Evolutionary conservation across 495 filamentous ascomycete genomes (phyloP).

Genomic region (Achaetomiella virescens): DNA sequence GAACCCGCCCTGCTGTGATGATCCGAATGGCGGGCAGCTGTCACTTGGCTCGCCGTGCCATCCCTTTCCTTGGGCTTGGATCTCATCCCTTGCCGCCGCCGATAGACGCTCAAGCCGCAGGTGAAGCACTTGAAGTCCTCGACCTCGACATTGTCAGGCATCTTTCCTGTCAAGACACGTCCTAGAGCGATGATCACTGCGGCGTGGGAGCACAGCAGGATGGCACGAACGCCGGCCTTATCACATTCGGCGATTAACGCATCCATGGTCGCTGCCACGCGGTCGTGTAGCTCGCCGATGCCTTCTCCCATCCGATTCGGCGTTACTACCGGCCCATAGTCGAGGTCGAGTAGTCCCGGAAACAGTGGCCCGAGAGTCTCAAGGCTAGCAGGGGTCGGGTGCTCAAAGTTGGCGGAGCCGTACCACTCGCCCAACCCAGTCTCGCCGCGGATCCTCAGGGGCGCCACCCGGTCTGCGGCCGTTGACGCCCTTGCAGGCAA

Average conservation of each 20-base stretch:
- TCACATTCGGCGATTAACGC: constrained; percentile 69
- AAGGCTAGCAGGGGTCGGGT: constrained; percentile 67
- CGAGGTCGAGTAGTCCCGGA: constrained; percentile 47
- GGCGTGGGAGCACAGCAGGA: constrained; percentile 86
- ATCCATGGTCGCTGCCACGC: constrained; percentile 63
- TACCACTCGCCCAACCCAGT: constrained; percentile 89
- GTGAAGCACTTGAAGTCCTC: constrained; percentile 89
- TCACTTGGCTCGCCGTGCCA: neutral
- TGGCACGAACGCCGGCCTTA: constrained; percentile 50
- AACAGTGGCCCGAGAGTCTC: constrained; percentile 58
- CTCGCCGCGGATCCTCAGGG: constrained; percentile 54
- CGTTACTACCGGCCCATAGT: constrained; percentile 53
- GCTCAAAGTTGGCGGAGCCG: constrained; percentile 70
- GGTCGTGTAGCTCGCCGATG: constrained; percentile 70
- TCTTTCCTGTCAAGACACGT: constrained; percentile 65
- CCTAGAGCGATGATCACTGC: constrained; percentile 82
- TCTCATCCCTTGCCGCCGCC: constrained; percentile 13
- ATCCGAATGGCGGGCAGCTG: constrained; percentile 30
- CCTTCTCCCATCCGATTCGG: constrained; percentile 70
- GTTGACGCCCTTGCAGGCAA: constrained; percentile 2
- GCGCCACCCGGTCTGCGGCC: neutral
- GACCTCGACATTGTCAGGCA: constrained; percentile 59
- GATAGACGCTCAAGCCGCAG: constrained; percentile 62
- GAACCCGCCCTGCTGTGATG: constrained; percentile 26
- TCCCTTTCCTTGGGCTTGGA: neutral